These are phyloP conservation scores for Aspergillus sp. DNA, from an alignment of 2,329 filamentous ascomycete genomes.

Conservation along the genomic window DNA sequence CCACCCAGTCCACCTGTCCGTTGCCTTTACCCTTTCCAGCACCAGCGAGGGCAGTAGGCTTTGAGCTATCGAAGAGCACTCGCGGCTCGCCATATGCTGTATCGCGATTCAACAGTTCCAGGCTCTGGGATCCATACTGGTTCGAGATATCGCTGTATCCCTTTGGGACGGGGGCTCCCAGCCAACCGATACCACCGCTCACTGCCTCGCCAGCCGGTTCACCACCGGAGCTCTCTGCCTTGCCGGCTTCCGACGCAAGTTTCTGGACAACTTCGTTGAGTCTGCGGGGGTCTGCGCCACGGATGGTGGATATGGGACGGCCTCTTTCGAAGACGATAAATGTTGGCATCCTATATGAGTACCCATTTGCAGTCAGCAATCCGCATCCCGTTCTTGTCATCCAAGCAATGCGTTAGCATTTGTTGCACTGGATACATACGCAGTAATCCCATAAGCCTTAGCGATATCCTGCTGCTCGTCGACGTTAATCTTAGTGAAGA, in stretches of 20 bases:
- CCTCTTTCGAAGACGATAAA: constrained; percentile 80
- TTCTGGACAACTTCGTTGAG: constrained; percentile 65
- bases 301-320: constrained; percentile 57
- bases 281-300: constrained; percentile 63
- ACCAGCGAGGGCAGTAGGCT: constrained; percentile 53
- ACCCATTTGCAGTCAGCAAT: constrained; percentile 2
- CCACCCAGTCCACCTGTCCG: constrained; percentile 69
- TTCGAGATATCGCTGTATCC: constrained; percentile 78
- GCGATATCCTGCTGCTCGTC: constrained; percentile 69
- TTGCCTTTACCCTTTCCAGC: constrained; percentile 43
- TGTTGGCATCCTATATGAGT: constrained; percentile 60
- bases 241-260: constrained; percentile 56
- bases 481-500: constrained; percentile 80
- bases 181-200: constrained; percentile 52
- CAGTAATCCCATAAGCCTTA: constrained; percentile 61
- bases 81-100: constrained; percentile 64
- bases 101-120: constrained; percentile 84
- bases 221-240: constrained; percentile 35
- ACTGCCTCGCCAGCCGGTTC: constrained; percentile 24
- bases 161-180: constrained; percentile 64
- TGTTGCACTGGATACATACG: constrained; percentile 36
- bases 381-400: neutral
- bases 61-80: constrained; percentile 60
- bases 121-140: constrained; percentile 66
- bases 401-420: no score